Percentiles rank a stretch among this genome's conserved stretches.
Conservation (phyloP, 345 rosid species). For the Dimocarpus longan region DNA sequence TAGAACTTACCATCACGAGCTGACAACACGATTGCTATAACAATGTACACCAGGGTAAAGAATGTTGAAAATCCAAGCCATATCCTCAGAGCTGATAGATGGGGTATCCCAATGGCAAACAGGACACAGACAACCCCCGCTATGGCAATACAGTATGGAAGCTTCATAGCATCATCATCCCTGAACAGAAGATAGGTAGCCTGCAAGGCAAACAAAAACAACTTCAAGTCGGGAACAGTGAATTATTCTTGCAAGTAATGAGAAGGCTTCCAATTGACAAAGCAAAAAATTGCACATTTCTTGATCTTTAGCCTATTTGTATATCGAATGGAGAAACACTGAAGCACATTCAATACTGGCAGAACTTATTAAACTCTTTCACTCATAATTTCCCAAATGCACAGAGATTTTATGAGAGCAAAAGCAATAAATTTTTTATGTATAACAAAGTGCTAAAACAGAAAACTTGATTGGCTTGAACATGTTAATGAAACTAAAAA, state of each 20-base stretch:
- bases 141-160: constrained; percentile 57
- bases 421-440: background rate
- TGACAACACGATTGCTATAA: constrained; percentile 59
- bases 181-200: constrained; percentile 54
- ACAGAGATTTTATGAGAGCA: background rate
- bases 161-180: constrained; percentile 53
- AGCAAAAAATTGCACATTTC: background rate
- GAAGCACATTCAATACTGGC: background rate
- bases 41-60: constrained; percentile 61
- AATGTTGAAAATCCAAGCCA: constrained; percentile 91
- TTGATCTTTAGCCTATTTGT: too few relatives aligned
- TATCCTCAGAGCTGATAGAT: constrained; percentile 75
- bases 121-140: constrained; percentile 53
- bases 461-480: background rate
- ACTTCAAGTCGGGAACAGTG: background rate
- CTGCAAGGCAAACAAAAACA: constrained; percentile 34
- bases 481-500: background rate
- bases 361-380: background rate
- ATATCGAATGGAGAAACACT: background rate
- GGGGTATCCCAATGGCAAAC: constrained; percentile 86
- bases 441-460: background rate
- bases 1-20: constrained; percentile 61
- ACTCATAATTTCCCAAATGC: background rate
- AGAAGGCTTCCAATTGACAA: background rate
- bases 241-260: background rate